Percentiles rank a stretch among this genome's conserved stretches.
These are phyloP conservation scores for Peniophora sp. DNA, from an alignment of 1,284 basidiomycete genomes.

Conservation along the genomic window DNA sequence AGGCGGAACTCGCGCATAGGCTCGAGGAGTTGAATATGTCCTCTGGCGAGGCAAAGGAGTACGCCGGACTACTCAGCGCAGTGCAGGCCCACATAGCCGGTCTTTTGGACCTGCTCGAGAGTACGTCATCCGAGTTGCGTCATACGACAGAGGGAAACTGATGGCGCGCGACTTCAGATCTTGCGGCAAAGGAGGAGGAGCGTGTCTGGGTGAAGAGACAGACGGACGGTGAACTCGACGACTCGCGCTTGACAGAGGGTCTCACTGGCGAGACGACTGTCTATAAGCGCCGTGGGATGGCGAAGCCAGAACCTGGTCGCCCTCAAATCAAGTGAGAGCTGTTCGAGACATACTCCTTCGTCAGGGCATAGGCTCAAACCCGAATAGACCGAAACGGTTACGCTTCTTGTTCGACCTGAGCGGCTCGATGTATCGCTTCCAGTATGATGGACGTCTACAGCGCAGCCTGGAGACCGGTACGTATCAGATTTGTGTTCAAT, in stretches of 20 bases:
- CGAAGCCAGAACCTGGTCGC: slow-evolving; percentile 56
- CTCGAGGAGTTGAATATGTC: slow-evolving; percentile 59
- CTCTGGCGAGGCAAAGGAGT: slow-evolving; percentile 44
- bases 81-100: slow-evolving; percentile 53
- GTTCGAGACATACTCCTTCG: neutral
- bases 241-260: slow-evolving; percentile 56
- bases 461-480: slow-evolving; percentile 58
- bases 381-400: slow-evolving; percentile 52
- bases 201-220: slow-evolving; percentile 63
- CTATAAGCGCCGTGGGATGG: slow-evolving; percentile 61
- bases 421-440: slow-evolving; percentile 67
- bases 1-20: slow-evolving; percentile 48
- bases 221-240: slow-evolving; percentile 62
- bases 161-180: slow-evolving; percentile 28
- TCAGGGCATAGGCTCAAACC: neutral
- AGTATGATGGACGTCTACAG: slow-evolving; percentile 57
- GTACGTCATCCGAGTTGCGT: slow-evolving; percentile 26
- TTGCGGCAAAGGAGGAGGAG: slow-evolving; percentile 59
- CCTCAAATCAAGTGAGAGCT: slow-evolving; percentile 54
- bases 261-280: slow-evolving; percentile 60
- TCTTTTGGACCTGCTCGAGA: slow-evolving; percentile 51
- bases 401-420: slow-evolving; percentile 64
- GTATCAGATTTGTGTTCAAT: slow-evolving; percentile 1
- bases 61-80: slow-evolving; percentile 40
- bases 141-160: neutral